Percentiles rank a stretch among this genome's conserved stretches.
Evolutionary conservation across 176 grass and related monocot species (phyloP).

Genomic region (Dendrocalamus sinicus): DNA sequence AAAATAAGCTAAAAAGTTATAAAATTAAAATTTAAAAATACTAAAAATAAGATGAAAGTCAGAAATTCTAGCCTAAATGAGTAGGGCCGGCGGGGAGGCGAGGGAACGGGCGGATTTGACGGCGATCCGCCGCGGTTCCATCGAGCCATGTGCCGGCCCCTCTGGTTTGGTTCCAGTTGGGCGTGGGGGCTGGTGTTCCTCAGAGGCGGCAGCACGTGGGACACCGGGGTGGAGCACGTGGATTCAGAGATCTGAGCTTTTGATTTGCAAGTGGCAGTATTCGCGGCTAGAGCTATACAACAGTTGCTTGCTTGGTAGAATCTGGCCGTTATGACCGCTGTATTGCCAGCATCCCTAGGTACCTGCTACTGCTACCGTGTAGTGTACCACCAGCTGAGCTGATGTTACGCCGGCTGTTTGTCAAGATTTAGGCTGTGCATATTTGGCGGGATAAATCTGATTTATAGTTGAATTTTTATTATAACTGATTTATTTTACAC

Average conservation of each 20-base stretch:
- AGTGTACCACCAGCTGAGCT: no score
- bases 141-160: constrained; percentile 2
- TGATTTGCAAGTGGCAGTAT: background rate
- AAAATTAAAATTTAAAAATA: no score
- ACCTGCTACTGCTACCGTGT: no score
- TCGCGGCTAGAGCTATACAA: background rate
- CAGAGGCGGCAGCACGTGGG: constrained; percentile 35
- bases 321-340: background rate
- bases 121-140: background rate
- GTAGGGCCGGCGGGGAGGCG: background rate
- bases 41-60: no score
- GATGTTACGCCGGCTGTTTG: background rate
- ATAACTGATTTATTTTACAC: no score
- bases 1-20: no score
- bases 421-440: background rate
- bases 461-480: no score
- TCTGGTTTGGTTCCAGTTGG: background rate
- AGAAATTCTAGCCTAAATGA: no score
- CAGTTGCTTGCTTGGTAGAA: background rate
- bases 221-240: constrained; percentile 17
- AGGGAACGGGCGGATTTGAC: constrained; percentile 32
- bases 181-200: constrained; percentile 17
- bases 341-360: background rate
- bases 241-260: constrained; percentile 1
- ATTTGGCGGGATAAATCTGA: no score